These are phyloP conservation scores for Mollisia scopiformis DNA, from an alignment of 2,329 filamentous ascomycete genomes.

Conservation along the genomic window DNA sequence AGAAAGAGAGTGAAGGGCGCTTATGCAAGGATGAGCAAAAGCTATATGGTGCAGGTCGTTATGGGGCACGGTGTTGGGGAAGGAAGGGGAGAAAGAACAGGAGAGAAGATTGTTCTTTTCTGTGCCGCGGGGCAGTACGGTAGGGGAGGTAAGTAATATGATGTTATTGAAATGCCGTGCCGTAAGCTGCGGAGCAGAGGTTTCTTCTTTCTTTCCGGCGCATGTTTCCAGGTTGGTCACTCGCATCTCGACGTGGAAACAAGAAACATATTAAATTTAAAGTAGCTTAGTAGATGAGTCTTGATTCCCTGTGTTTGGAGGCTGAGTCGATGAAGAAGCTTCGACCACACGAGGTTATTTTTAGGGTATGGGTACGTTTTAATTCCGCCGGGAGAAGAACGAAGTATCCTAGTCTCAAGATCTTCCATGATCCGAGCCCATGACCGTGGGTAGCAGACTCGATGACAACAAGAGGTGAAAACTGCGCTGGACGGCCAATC, in stretches of 20 bases:
- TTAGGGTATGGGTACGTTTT: neutral
- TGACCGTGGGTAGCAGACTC: too few species aligned
- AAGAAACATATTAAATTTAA: neutral
- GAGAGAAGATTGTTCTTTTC: too few species aligned
- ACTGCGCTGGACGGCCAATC: too few species aligned
- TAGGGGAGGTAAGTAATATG: too few species aligned
- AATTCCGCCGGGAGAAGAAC: neutral
- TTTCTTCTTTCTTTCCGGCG: neutral
- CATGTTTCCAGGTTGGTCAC: neutral
- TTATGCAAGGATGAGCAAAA: neutral
- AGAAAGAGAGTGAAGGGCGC: too few species aligned
- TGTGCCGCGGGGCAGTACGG: too few species aligned
- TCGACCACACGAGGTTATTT: neutral
- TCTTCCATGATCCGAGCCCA: too few species aligned
- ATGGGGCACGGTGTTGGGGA: too few species aligned
- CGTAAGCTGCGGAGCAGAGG: neutral
- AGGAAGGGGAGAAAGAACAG: too few species aligned
- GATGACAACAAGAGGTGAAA: too few species aligned
- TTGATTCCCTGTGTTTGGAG: neutral
- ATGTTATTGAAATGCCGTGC: too few species aligned
- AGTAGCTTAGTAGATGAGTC: neutral
- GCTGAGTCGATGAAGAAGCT: neutral
- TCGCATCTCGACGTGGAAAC: neutral
- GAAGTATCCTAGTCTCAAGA: neutral
- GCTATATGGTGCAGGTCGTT: too few species aligned